Evolutionary conservation across 176 grass and related monocot genomes (phyloP).

Genomic region (Oryza meyeriana): DNA sequence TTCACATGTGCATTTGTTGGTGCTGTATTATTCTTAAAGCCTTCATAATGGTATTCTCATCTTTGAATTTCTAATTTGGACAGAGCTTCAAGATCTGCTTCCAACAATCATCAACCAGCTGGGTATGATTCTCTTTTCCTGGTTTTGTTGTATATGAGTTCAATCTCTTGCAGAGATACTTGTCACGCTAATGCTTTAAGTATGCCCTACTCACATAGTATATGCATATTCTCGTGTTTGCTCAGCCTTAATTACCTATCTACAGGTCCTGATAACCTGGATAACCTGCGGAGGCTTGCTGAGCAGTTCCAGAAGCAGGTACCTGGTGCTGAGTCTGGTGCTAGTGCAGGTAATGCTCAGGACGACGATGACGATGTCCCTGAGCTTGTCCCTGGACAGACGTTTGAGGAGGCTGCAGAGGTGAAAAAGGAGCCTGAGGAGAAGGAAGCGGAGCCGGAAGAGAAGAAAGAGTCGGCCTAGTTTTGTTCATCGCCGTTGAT

Average conservation of each 20-base stretch:
- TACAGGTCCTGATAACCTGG: conserved; percentile 73
- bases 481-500: conserved; percentile 14
- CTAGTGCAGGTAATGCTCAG: conserved; percentile 25
- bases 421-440: conserved; percentile 47
- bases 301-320: conserved; percentile 68
- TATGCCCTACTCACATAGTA: background rate
- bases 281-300: conserved; percentile 55
- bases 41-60: background rate
- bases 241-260: background rate
- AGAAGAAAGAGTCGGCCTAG: conserved; percentile 46
- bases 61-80: conserved; percentile 8
- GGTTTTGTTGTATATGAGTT: background rate
- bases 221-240: background rate
- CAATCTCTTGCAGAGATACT: background rate
- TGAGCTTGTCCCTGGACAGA: conserved; percentile 70
- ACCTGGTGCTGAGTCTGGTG: conserved; percentile 16
- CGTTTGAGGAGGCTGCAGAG: conserved; percentile 62
- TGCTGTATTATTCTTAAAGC: background rate
- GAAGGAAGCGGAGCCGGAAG: conserved; percentile 31
- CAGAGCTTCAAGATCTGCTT: conserved; percentile 76
- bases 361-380: conserved; percentile 67
- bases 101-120: conserved; percentile 81
- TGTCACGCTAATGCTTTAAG: background rate
- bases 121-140: conserved; percentile 31
- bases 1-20: background rate